Evolutionary conservation across 129 eudicot genomes (phyloP).

Genomic region (Lactuca sativa): DNA sequence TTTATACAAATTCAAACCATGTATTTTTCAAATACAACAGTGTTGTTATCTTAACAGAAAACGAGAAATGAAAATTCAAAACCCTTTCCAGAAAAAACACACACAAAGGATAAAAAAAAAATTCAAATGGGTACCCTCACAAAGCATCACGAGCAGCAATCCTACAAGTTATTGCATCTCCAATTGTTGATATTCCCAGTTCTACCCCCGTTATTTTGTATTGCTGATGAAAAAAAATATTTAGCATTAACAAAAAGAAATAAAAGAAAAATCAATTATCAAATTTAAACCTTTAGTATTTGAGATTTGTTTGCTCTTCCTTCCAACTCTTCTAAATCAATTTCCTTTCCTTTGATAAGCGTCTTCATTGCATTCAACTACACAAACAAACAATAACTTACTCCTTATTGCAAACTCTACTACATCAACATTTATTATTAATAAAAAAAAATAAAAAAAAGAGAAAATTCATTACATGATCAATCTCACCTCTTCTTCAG

Average conservation of each 20-base stretch:
- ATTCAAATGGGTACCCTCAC: constrained; percentile 32
- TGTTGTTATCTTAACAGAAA: constrained; percentile 11
- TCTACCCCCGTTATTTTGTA: constrained; percentile 72
- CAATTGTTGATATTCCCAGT: constrained; percentile 65
- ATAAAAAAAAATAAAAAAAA: neutral
- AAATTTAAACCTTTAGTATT: constrained; percentile 61
- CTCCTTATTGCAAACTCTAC: neutral
- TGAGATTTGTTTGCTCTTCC: constrained; percentile 68
- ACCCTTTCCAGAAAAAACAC: neutral
- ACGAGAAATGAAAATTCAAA: neutral
- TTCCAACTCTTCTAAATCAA: constrained; percentile 69
- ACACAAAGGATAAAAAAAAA: neutral
- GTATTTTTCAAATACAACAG: too few species aligned
- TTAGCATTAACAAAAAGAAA: neutral
- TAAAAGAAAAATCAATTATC: neutral
- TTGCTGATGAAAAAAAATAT: constrained; percentile 49
- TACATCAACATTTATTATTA: neutral
- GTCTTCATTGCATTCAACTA: constrained; percentile 53
- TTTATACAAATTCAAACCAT: neutral
- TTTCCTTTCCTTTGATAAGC: constrained; percentile 72
- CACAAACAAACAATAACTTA: constrained; percentile 16
- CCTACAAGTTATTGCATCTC: constrained; percentile 87
- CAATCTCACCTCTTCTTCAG: constrained; percentile 67
- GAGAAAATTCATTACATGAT: neutral
- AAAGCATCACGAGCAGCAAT: constrained; percentile 91